Evolutionary conservation across 352 stramenopile species (phyloP), one percentile per base, ranked within the genome.

Genomic region (Phytophthora uliginosa): DNA sequence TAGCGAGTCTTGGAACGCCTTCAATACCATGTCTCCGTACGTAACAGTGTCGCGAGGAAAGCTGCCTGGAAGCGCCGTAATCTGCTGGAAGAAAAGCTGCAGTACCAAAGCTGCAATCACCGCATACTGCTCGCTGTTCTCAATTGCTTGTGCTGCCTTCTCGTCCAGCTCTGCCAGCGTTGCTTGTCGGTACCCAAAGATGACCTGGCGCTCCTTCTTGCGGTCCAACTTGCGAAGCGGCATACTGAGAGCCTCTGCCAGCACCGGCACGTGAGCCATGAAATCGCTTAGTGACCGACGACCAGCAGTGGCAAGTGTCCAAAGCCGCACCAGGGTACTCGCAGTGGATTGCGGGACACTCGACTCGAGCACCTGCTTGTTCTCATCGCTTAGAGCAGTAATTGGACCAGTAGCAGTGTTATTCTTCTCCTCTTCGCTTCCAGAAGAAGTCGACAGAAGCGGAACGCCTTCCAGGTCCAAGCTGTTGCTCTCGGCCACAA

Each of bases 171-270:
- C 76, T 5, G 63, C 72, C 34, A 93, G 59, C 9, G 85, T 66
- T 24, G 60, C 40, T 69, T 93, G 85, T 34, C 88, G 83, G 52
- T 92, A 89, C 7, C 65, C 63, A 31, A 94, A 95, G 7, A 93
- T 74, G 48, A 92, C 62, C 31, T 94, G 84, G 8, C 86, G 84
- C 76, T 96, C 88, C 57, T 93, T 93, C 68, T 96, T 96, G 22
- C 89, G 88, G 68, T 96, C 89, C 22, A 89, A 65, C 63, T 95
- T 96, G 20, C 80, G 82, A 73, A 94, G 64, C 28, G 89, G 89
- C 75, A 96, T 92, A 63, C 82, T 91, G 71, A 96, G 51, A 13
- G 79, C 83, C 8, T 88, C 76, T 9, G 83, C 80, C 10, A 96
- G 56, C 26, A 85, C 75, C 3, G 78, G 74, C 1, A 96, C 58